Evolutionary conservation across 2,329 filamentous ascomycete genomes (phyloP), one percentile per base, ranked within the genome.

Genomic region (Dendrostoma leiphaemia): DNA sequence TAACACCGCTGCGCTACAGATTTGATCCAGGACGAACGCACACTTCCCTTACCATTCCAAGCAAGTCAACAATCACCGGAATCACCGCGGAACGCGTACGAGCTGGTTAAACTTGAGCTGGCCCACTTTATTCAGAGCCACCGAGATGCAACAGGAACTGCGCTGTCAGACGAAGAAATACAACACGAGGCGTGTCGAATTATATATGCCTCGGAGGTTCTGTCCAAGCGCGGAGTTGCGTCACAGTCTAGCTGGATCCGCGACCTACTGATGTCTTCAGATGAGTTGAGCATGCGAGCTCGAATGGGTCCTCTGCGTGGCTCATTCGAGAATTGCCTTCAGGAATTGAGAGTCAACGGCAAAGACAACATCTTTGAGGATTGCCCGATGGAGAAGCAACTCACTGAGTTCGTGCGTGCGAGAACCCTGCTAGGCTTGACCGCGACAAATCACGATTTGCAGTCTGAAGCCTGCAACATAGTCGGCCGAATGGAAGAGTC

Each of bases 1-100:
- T 34, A 19, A 41, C 17, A 40, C 28, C 29, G 23, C 19, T 21
- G 49, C 57, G 54, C 44, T 48, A 65, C 66, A 85, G 81, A 85
- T 72, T 74, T 86, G 52, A 85, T 86, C 72, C 80, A 86, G 66
- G 73, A 83, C 68, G 83, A 86, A 64, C 75, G 82, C 65, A 80
- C 79, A 35, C 78, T 76, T 13, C 79, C 81, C 9, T 66, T 79
- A 41, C 82, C 82, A 23, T 84, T 73, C 63, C 70, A 73, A 63
- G 79, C 80, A 34, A 74, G 72, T 57, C 68, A 70, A 10, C 69
- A 69, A 28, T 66, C 74, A 3, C 68, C 73, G 0, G 72, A 76
- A 55, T 74, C 76, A 8, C 78, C 80, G 1, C 74, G 76, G 17
- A 83, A 80, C 59, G 79, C 81, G n/a, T 85, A 84, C 64, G 83